These are phyloP conservation scores for Ophiognomonia clavigignenti-juglandacearum DNA, from an alignment of 2,329 filamentous ascomycete genomes.

Conservation along the genomic window DNA sequence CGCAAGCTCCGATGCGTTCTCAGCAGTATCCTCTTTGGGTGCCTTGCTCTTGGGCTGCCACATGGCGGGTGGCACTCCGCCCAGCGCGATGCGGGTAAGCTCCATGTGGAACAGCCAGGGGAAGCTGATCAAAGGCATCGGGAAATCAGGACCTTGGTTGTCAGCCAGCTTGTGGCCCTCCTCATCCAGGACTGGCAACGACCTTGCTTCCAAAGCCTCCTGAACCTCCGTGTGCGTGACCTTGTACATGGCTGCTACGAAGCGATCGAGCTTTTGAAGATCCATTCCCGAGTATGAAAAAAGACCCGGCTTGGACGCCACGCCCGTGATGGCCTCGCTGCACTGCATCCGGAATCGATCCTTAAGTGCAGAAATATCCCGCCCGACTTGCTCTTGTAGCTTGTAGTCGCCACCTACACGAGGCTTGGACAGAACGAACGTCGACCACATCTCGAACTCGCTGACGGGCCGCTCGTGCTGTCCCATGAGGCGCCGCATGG, in stretches of 20 bases:
- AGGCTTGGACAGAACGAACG: conserved; percentile 75
- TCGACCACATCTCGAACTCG: conserved; percentile 89
- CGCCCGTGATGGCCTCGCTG: conserved; percentile 47
- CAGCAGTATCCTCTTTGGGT: not conserved
- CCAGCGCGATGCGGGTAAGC: conserved; percentile 62
- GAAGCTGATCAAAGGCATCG: conserved; percentile 83
- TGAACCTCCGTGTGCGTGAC: conserved; percentile 70
- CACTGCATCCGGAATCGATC: conserved; percentile 65
- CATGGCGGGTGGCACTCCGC: conserved; percentile 14
- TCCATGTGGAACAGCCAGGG: conserved; percentile 83
- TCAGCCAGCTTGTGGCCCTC: conserved; percentile 28
- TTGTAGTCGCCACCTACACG: conserved; percentile 75
- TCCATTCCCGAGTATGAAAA: conserved; percentile 44
- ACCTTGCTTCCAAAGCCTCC: conserved; percentile 46
- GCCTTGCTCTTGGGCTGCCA: not conserved
- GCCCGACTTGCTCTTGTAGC: conserved; percentile 75
- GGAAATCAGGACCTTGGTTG: conserved; percentile 22
- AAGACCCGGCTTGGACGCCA: not conserved
- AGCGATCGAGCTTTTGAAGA: conserved; percentile 57
- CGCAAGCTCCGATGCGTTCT: not conserved
- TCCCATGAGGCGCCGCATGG: conserved; percentile 73
- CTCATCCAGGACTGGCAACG: conserved; percentile 6
- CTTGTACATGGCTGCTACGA: conserved; percentile 84
- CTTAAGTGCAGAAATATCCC: conserved; percentile 61
- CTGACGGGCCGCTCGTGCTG: conserved; percentile 72